Evolutionary conservation across 2,329 filamentous ascomycete genomes (phyloP), one percentile per base, ranked within the genome.

Genomic region (Fusarium guadeloupense): DNA sequence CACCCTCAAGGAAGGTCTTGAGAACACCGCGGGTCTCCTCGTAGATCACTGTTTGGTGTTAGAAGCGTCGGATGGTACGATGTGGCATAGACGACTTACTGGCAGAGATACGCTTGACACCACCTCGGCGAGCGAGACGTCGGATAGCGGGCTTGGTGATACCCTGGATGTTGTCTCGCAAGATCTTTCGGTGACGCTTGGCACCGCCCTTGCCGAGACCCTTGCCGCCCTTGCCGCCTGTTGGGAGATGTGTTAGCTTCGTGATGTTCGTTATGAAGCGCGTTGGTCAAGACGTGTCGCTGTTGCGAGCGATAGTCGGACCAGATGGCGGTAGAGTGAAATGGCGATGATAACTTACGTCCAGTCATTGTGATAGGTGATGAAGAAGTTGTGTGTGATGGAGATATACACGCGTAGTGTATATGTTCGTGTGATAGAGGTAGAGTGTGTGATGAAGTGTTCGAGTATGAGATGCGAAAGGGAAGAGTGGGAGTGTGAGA

Each of bases 31-130:
- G 88, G 64, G 88, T 91, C 83, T 91, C 88, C 78, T 90, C 88
- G 83, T 91, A 91, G 78, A 91, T 91, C 87, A 91, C 84, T 75
- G n/a, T 5, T 7, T 1, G 2, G 5, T 46, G 54, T 87, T 91
- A 93, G 84, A 89, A 89, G 83, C 89, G 89, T 82, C 92, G n/a
- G 0, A 3, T 5, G 2, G 3, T 3, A 16, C 92, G 66, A 8
- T 3, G 1, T 1, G 1, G 5, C 1, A 1, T 4, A 4, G 1
- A 6, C 7, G 14, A 82, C 85, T 78, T 87, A 91, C 89, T 96
- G 79, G 93, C 93, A 75, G 93, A 97, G 76, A 97, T 97, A 96
- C 93, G 93, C 92, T 97, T 97, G 87, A 97, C 93, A 94, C 93
- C 93, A 82, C 93, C 93, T 95, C 93, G 93, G 82, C 93, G 93